These are phyloP conservation scores for Teratosphaeria epicoccoides DNA, from an alignment of 2,329 filamentous ascomycete species.

Conservation along the genomic window DNA sequence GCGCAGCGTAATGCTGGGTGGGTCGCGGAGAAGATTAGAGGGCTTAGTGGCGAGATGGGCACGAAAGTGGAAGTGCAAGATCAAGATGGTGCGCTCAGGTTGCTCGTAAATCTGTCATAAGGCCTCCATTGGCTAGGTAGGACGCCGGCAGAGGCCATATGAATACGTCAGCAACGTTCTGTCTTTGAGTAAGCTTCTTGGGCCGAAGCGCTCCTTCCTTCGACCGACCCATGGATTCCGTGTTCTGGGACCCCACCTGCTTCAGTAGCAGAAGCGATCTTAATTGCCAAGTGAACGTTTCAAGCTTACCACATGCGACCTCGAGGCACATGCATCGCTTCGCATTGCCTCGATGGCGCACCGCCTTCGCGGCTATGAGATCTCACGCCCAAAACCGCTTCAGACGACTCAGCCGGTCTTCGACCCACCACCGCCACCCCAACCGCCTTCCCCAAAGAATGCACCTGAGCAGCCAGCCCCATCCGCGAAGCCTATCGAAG, in stretches of 20 bases:
- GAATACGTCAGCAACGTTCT: no score
- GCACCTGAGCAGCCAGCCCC: not conserved
- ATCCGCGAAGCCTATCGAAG: not conserved
- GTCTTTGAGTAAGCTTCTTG: no score
- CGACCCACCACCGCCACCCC: not conserved
- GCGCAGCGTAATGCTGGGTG: slow-evolving; percentile 26
- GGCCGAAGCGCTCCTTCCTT: not conserved
- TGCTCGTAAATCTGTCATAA: not conserved
- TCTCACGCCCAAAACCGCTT: slow-evolving; percentile 4
- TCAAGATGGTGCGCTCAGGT: slow-evolving; percentile 8
- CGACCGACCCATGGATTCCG: not conserved
- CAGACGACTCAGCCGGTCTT: not conserved
- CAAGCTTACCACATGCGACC: not conserved
- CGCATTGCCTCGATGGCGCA: slow-evolving; percentile 1
- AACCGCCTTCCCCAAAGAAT: not conserved
- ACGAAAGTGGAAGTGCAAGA: slow-evolving; percentile 15
- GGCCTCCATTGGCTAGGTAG: no score
- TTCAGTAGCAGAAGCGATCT: not conserved
- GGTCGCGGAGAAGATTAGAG: slow-evolving; percentile 21
- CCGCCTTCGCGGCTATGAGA: slow-evolving; percentile 4
- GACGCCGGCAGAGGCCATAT: no score
- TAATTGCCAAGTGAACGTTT: not conserved
- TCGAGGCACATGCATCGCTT: not conserved
- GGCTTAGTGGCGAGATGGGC: slow-evolving; percentile 22
- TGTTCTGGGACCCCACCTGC: not conserved